These are phyloP conservation scores for Trametopsis cervina DNA, from an alignment of 768 basidiomycete genomes.

Conservation along the genomic window DNA sequence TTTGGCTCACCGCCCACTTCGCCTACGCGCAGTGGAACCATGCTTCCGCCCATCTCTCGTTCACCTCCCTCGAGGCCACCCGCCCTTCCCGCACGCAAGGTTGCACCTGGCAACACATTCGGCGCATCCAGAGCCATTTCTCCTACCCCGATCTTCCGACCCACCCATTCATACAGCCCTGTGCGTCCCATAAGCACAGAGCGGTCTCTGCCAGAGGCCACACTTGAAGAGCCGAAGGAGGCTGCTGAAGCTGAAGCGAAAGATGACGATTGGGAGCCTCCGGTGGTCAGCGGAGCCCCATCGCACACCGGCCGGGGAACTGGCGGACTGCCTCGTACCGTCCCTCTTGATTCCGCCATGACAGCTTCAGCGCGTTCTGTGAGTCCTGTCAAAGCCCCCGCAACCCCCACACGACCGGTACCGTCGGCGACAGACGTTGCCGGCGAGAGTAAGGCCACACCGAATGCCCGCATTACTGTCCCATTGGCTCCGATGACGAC, in stretches of 20 bases:
- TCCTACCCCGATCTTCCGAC: constrained; percentile 30
- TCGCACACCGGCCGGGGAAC: constrained; percentile 42
- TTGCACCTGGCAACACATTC: constrained; percentile 21
- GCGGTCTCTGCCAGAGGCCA: neutral
- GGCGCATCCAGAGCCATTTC: constrained; percentile 9
- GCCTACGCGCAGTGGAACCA: constrained; percentile 9
- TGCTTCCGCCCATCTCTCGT: constrained; percentile 13
- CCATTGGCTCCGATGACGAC: constrained; percentile 41
- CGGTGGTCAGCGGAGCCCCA: constrained; percentile 20
- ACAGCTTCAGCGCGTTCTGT: constrained; percentile 7
- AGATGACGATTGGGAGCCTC: constrained; percentile 19
- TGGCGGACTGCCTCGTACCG: constrained; percentile 47
- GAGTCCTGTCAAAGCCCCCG: neutral
- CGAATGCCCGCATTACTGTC: constrained; percentile 4
- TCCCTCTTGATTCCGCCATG: constrained; percentile 34
- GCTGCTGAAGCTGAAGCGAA: constrained; percentile 8
- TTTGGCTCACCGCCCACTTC: constrained; percentile 24
- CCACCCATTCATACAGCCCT: constrained; percentile 36
- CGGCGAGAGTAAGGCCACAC: constrained; percentile 4
- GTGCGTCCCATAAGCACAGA: constrained; percentile 9
- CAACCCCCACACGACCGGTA: neutral
- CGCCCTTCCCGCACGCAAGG: constrained; percentile 17
- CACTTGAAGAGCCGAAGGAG: neutral
- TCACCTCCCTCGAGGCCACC: constrained; percentile 13
- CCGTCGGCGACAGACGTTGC: too few species aligned